A percentile compares a stretch with the other conserved stretches of the same genome.
Conservation (phyloP, 176 grass and related monocot species). For the Otatea glauca region DNA sequence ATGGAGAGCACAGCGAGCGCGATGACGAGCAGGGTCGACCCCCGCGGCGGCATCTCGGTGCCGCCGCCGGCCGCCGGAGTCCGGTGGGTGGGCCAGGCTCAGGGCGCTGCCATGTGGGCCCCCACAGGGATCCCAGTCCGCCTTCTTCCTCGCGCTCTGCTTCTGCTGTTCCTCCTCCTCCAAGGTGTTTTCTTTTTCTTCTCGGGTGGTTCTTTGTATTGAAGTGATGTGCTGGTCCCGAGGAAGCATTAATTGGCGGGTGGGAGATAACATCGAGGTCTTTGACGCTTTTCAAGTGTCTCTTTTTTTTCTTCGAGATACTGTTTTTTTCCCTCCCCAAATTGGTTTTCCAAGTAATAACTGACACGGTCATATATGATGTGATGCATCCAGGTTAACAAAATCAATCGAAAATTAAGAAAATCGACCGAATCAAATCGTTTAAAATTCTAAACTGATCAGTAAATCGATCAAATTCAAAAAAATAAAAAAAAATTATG, state of each 20-base stretch:
- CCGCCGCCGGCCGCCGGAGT: slow-evolving; percentile 4
- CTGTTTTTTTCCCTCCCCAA: background rate
- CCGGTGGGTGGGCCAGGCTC: slow-evolving; percentile 5
- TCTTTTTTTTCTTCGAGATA: no score
- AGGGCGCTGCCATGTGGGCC: slow-evolving; percentile 43
- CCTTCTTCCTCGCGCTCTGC: slow-evolving; percentile 43
- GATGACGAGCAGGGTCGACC: slow-evolving; percentile 34
- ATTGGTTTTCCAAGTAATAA: background rate
- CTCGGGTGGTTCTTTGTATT: slow-evolving; percentile 46
- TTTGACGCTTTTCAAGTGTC: slow-evolving; percentile 41
- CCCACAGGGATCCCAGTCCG: slow-evolving; percentile 43
- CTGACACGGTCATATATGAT: background rate
- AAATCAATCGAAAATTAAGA: no score
- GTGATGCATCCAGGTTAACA: background rate
- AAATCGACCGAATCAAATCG: no score
- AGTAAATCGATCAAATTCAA: no score
- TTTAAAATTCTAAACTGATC: no score
- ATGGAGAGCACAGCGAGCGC: slow-evolving; percentile 43
- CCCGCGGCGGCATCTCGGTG: slow-evolving; percentile 49
- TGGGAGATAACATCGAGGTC: slow-evolving; percentile 44
- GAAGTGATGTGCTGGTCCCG: slow-evolving; percentile 59
- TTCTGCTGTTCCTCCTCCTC: slow-evolving; percentile 13
- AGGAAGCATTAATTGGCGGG: slow-evolving; percentile 63
- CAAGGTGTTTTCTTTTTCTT: background rate
- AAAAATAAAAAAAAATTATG: no score